A percentile compares a stretch with the other conserved stretches of the same genome.
Conservation (phyloP, 208 protist genomes). For the Wallacemonas sp. region DNA sequence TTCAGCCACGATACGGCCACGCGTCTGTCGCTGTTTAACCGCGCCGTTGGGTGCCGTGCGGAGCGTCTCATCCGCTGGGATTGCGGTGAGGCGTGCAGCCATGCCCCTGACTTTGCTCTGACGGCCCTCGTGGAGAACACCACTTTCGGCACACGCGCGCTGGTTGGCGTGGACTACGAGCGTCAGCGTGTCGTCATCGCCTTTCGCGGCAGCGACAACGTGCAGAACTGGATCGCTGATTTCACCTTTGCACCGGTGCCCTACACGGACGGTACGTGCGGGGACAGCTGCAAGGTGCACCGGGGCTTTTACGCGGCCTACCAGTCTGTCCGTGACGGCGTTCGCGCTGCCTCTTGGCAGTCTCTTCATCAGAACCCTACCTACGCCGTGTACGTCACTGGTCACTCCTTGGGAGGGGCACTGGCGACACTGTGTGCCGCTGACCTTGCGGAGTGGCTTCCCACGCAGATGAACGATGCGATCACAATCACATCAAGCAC, state of each 20-base stretch:
- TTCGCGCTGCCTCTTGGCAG: slow-evolving; percentile 5
- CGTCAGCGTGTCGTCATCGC: slow-evolving; percentile 17
- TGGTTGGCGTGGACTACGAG: slow-evolving; percentile 29
- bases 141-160: slow-evolving; percentile 29
- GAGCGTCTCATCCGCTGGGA: slow-evolving; percentile 22
- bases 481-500: neutral
- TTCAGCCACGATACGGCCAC: neutral
- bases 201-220: slow-evolving; percentile 33
- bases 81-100: slow-evolving; percentile 27
- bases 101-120: slow-evolving; percentile 19
- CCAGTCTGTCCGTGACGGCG: slow-evolving; percentile 10
- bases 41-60: slow-evolving; percentile 26
- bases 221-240: slow-evolving; percentile 39
- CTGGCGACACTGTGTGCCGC: slow-evolving; percentile 28
- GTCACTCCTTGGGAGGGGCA: slow-evolving; percentile 57
- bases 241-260: slow-evolving; percentile 10
- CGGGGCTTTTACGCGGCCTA: slow-evolving; percentile 32
- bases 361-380: slow-evolving; percentile 15
- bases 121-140: slow-evolving; percentile 32
- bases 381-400: slow-evolving; percentile 33
- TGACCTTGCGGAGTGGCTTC: slow-evolving; percentile 18
- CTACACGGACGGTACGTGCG: slow-evolving; percentile 21
- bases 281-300: slow-evolving; percentile 28
- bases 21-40: neutral
- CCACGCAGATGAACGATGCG: neutral